Conservation (phyloP, 2,329 filamentous ascomycete species). For the Rasamsonia emersonii region DNA sequence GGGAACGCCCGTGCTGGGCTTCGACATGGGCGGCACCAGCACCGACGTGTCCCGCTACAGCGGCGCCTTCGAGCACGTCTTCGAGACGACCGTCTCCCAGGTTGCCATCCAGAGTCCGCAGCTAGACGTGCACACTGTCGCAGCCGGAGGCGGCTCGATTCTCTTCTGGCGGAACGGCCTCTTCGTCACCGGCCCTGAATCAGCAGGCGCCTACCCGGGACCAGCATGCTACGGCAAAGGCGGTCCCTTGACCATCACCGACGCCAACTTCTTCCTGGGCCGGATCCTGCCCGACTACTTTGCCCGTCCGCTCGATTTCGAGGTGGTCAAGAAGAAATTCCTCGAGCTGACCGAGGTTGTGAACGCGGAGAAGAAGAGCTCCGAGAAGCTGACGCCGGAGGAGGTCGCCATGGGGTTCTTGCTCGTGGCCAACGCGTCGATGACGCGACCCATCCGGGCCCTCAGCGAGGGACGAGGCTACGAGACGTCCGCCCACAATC, state of each 20-base stretch:
- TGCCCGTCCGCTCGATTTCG: conserved; percentile 33
- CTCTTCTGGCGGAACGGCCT: conserved; percentile 80
- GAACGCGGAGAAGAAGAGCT: conserved; percentile 26
- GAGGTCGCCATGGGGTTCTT: conserved; percentile 17
- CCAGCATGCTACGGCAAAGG: conserved; percentile 87
- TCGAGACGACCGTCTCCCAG: conserved; percentile 83
- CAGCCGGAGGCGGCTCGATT: conserved; percentile 60
- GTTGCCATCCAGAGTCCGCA: conserved; percentile 89
- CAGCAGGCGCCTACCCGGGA: conserved; percentile 78
- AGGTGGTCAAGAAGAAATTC: conserved; percentile 34
- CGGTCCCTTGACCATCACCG: conserved; percentile 84
- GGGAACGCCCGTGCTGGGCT: conserved; percentile 76
- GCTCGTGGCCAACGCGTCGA: conserved; percentile 16
- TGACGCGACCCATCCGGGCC: conserved; percentile 17
- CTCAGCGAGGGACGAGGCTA: conserved; percentile 19
- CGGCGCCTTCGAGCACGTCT: conserved; percentile 81
- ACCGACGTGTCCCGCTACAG: conserved; percentile 82
- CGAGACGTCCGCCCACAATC: conserved; percentile 18
- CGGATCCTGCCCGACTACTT: conserved; percentile 71
- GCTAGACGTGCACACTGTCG: conserved; percentile 87
- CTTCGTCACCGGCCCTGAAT: conserved; percentile 85
- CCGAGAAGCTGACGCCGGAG: conserved; percentile 17
- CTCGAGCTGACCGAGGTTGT: conserved; percentile 35
- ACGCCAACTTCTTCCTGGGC: conserved; percentile 80
- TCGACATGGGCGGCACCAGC: conserved; percentile 90